Evolutionary conservation across 805 yeast species (phyloP), one percentile per base, ranked within the genome.

Genomic region (Candida mattraensis): DNA sequence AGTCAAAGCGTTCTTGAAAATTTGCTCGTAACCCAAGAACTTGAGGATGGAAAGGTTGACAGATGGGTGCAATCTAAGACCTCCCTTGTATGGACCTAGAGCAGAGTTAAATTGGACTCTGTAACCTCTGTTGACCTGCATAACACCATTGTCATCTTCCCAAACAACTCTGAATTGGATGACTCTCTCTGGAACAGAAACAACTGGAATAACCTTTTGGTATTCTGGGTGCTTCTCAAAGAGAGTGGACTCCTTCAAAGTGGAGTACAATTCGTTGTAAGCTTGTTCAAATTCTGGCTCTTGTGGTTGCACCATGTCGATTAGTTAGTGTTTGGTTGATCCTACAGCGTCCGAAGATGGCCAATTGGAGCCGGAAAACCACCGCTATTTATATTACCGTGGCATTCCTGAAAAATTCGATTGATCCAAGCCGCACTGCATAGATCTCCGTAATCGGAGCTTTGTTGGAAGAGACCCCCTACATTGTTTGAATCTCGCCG

Each of bases 211-310:
- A 34, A 87, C 93, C 63, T 80, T 81, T 69, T 84, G 81, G 64
- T 87, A 87, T 64, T 87, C 81, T 56, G 99, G 99, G 63, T 84
- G 80, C 70, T 86, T 76, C 53, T 76, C 70, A 74, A 93, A 91
- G 47, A 91, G 74, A 50, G 95, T 84, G 28, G 98, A 91, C 69
- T 86, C 94, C 68, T 85, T 80, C 56, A 93, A 74, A 44, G 97
- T 89, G 48, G 84, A 71, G 60, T 80, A 78, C 57, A 91, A 80
- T 78, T 91, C 99, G 70, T 85, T 76, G 80, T 84, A 87, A 57
- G 99, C 99, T 79, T 91, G 99, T 70, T 89, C 89, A 74, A 91
- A 91, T 81, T 91, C 99, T 54, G 99, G 98, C 76, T 91, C 98
- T 70, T 76, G 73, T 51, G 94, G 89, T 67, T 78, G 79, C 72